A percentile compares a stretch with the other conserved stretches of the same genome.
Evolutionary conservation across 306 rosid genomes (phyloP).

Genomic region (Fagus crenata): DNA sequence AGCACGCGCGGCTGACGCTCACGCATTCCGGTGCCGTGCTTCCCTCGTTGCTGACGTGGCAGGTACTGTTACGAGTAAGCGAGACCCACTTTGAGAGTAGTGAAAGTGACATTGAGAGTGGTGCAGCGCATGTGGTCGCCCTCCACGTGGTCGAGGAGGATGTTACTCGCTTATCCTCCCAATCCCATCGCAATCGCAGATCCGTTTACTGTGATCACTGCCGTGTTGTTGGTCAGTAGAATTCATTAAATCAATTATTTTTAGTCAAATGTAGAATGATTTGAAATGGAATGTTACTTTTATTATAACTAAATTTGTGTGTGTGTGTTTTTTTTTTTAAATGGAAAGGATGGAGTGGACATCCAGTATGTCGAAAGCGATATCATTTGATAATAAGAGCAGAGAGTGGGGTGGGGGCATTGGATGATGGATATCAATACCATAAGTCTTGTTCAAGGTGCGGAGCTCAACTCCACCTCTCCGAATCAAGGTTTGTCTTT

Average conservation of each 20-base stretch:
- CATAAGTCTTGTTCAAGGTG: background rate
- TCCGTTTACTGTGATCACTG: constrained; percentile 43
- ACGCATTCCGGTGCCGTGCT: constrained; percentile 22
- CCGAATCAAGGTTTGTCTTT: background rate
- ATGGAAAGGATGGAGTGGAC: constrained; percentile 41
- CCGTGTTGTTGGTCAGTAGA: constrained; percentile 39
- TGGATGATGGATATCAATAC: background rate
- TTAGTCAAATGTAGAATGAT: background rate
- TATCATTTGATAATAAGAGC: constrained; percentile 36
- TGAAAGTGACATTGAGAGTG: no score
- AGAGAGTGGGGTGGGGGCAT: background rate
- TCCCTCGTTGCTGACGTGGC: constrained; percentile 24
- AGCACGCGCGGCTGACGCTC: constrained; percentile 33
- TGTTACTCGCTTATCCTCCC: constrained; percentile 23
- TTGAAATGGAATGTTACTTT: background rate
- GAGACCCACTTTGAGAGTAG: no score
- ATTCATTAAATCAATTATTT: no score
- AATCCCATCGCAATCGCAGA: constrained; percentile 6
- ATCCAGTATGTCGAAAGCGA: constrained; percentile 39
- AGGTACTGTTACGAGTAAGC: constrained; percentile 17
- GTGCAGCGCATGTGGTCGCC: background rate
- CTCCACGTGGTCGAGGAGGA: constrained; percentile 42
- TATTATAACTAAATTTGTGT: background rate
- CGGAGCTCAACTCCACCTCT: background rate
- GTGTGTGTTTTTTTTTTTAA: no score